Evolutionary conservation across 1,139 yeast species (phyloP).

Genomic region (Kodamaea sp.): DNA sequence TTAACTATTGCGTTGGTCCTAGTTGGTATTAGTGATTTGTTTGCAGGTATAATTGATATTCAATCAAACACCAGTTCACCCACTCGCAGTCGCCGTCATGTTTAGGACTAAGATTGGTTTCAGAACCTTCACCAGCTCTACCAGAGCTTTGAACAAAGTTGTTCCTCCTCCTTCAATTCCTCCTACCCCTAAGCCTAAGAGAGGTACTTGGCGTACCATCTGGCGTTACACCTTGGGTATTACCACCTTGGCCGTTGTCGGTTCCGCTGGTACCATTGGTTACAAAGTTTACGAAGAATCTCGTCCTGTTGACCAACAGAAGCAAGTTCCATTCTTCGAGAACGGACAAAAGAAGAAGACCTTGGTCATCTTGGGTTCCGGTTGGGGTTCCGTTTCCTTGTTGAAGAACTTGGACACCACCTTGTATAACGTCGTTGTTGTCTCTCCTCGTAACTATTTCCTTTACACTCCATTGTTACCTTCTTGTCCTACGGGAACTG

Average conservation of each 20-base stretch:
- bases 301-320: slow-evolving; percentile 56
- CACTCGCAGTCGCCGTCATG: too few species aligned
- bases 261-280: slow-evolving; percentile 49
- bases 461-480: slow-evolving; percentile 92
- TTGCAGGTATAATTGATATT: too few species aligned
- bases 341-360: slow-evolving; percentile 83
- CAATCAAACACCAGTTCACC: too few species aligned
- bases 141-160: slow-evolving; percentile 19
- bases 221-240: slow-evolving; percentile 35
- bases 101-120: slow-evolving; percentile 2
- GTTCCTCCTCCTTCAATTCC: slow-evolving; percentile 7
- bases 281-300: slow-evolving; percentile 63
- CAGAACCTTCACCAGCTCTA: slow-evolving; percentile 12
- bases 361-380: slow-evolving; percentile 85
- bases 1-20: too few species aligned
- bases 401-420: slow-evolving; percentile 85
- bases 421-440: slow-evolving; percentile 81
- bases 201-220: slow-evolving; percentile 22
- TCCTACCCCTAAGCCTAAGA: slow-evolving; percentile 13
- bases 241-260: slow-evolving; percentile 30
- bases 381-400: slow-evolving; percentile 89
- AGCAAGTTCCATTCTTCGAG: slow-evolving; percentile 52
- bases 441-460: slow-evolving; percentile 94
- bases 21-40: too few species aligned
- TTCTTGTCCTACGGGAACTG: slow-evolving; percentile 90